Conservation (phyloP, 257 asterid species). For the Petrea volubilis region DNA sequence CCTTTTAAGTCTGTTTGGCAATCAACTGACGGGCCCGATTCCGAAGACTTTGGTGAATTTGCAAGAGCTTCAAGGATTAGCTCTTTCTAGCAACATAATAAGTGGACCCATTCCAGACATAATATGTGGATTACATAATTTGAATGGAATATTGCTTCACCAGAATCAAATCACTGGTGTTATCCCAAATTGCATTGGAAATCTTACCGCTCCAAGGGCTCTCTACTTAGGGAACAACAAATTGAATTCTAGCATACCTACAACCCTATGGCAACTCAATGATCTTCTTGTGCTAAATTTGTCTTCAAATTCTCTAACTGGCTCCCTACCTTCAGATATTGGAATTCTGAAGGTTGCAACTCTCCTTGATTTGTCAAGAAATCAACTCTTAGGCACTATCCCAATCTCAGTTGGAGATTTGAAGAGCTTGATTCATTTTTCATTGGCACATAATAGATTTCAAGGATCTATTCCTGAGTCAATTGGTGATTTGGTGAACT, state of each 20-base stretch:
- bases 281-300: slow-evolving; percentile 4
- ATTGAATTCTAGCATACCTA: slow-evolving; percentile 9
- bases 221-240: not conserved
- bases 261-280: slow-evolving; percentile 10
- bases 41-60: slow-evolving; percentile 4
- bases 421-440: not conserved
- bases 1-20: not conserved
- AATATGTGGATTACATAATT: not conserved
- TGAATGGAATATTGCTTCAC: not conserved
- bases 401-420: slow-evolving; percentile 11
- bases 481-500: not conserved
- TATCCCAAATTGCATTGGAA: slow-evolving; percentile 21
- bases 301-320: slow-evolving; percentile 19
- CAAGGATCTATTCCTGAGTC: slow-evolving; percentile 25
- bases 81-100: not conserved
- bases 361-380: slow-evolving; percentile 13
- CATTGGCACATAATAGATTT: slow-evolving; percentile 21
- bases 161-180: slow-evolving; percentile 12
- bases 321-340: slow-evolving; percentile 6
- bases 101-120: slow-evolving; percentile 11
- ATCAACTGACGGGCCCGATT: slow-evolving; percentile 10
- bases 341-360: slow-evolving; percentile 4
- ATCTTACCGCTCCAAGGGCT: slow-evolving; percentile 5
- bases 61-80: slow-evolving; percentile 11
- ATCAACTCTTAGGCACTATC: slow-evolving; percentile 16